A percentile compares a stretch with the other conserved stretches of the same genome.
These are phyloP conservation scores for Arachnomyces sp. DNA, from an alignment of 2,329 filamentous ascomycete species.

Conservation along the genomic window DNA sequence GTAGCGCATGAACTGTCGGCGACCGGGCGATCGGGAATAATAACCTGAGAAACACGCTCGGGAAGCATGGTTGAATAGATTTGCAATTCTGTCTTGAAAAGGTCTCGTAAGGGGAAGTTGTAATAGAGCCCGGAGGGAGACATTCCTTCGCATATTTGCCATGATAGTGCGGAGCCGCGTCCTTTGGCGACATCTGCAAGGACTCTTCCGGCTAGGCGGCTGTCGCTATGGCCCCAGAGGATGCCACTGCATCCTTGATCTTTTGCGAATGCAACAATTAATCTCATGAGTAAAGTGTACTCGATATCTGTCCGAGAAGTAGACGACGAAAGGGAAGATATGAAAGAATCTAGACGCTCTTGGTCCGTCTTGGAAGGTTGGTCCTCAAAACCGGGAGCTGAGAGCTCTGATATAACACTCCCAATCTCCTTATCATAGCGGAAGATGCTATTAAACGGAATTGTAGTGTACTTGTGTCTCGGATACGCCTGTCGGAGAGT, in stretches of 20 bases:
- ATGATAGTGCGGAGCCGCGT: constrained; percentile 73
- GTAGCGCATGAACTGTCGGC: constrained; percentile 27
- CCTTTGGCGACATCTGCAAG: constrained; percentile 87
- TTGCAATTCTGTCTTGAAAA: constrained; percentile 72
- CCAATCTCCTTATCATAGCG: constrained; percentile 29
- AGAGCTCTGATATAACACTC: constrained; percentile 26
- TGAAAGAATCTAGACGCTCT: constrained; percentile 47
- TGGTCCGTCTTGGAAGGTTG: constrained; percentile 25
- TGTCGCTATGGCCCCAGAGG: constrained; percentile 80
- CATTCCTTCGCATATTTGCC: constrained; percentile 69
- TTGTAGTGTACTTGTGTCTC: constrained; percentile 53
- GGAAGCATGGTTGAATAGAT: constrained; percentile 55
- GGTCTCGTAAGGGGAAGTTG: constrained; percentile 75
- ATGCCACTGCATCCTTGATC: constrained; percentile 58
- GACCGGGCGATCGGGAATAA: constrained; percentile 34
- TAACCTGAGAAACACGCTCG: constrained; percentile 42
- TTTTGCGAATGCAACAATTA: constrained; percentile 61
- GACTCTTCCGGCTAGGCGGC: constrained; percentile 75
- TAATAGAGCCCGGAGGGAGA: constrained; percentile 53
- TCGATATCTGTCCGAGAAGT: constrained; percentile 70
- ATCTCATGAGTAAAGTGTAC: constrained; percentile 61
- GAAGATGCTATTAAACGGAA: constrained; percentile 60
- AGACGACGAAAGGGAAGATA: constrained; percentile 59
- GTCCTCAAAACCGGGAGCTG: constrained; percentile 19
- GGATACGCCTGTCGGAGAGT: constrained; percentile 55